Evolutionary conservation across 371 early-diverging fungal genomes (phyloP), one percentile per base, ranked within the genome.

Genomic region (Zychaea mexicana): DNA sequence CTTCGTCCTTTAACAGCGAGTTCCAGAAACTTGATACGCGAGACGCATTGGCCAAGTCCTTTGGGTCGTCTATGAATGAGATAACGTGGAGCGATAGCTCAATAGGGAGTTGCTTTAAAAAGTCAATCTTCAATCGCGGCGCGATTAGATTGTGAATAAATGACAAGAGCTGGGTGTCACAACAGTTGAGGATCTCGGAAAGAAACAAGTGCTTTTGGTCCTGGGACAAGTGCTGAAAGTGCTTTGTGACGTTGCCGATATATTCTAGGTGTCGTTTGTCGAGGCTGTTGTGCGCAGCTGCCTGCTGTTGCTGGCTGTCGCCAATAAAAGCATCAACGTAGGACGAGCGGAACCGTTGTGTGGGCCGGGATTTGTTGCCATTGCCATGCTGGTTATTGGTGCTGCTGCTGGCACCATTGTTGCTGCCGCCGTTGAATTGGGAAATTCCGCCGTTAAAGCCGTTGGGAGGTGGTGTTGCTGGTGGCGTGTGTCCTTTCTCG

Each of bases 21-120:
- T 87, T 86, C 96, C 96, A 96, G 26, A 81, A 70, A 7, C 78
- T 86, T 42, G 88, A 90, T 9, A 94, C 96, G 12, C 84, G 83
- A 9, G 88, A 78, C 24, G 90, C 89, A 19, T 92, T 83, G 9
- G 88, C 88, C 22, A 97, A 76, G 19, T 92, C 82, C 46, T 83
- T 79, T 13, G 92, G 82, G 65, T 94, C 87, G 52, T 84, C 80
- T 58, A 87, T 77, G 66, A 84, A 85, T 45, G 85, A 81, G 19
- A 94, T 76, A 33, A 94, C 83, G 59, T 90, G 88, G 33, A 88
- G 80, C 0, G 86, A 82, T 12, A 94, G 83, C 57, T 94, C 92
- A 30, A 90, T 80, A 6, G 94, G 94, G 19, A 94, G 69, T 57
- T 87, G 83, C 54, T 85, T 85, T 2, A 93, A 57, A 67, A 92